Conservation (phyloP, 1,139 yeast species). For the Nakaseomyces kungkrabaensis region DNA sequence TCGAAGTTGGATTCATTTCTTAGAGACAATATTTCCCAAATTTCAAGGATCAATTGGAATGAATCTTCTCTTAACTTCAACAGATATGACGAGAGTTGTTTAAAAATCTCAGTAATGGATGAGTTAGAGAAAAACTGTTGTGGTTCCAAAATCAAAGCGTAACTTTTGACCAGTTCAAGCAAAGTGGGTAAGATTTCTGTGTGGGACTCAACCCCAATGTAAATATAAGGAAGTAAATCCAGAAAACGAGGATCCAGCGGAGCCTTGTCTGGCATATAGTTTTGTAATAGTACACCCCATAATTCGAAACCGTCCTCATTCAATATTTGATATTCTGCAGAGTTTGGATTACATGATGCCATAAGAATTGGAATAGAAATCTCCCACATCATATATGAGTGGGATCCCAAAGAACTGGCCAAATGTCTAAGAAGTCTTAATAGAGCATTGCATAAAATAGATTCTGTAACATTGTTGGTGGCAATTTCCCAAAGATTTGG, state of each 20-base stretch:
- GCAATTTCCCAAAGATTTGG: slow-evolving; percentile 69
- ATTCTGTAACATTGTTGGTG: slow-evolving; percentile 43
- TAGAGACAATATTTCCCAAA: slow-evolving; percentile 44
- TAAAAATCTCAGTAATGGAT: slow-evolving; percentile 37
- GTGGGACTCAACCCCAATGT: slow-evolving; percentile 42
- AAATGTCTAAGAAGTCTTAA: slow-evolving; percentile 61
- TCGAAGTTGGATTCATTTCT: slow-evolving; percentile 21
- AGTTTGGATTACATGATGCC: slow-evolving; percentile 51
- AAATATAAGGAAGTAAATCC: slow-evolving; percentile 29
- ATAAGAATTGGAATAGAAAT: slow-evolving; percentile 59
- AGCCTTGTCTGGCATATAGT: slow-evolving; percentile 28
- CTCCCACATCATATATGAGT: slow-evolving; percentile 50
- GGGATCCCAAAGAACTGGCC: slow-evolving; percentile 51
- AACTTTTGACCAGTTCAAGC: slow-evolving; percentile 61
- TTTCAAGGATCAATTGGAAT: slow-evolving; percentile 44
- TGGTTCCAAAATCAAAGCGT: slow-evolving; percentile 47
- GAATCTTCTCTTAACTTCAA: slow-evolving; percentile 64
- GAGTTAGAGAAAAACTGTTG: slow-evolving; percentile 34
- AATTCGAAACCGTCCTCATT: slow-evolving; percentile 84
- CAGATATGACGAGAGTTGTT: slow-evolving; percentile 46
- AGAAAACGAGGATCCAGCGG: slow-evolving; percentile 19
- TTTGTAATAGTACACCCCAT: slow-evolving; percentile 66
- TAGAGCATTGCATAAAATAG: slow-evolving; percentile 60
- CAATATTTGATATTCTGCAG: slow-evolving; percentile 52
- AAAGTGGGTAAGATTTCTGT: slow-evolving; percentile 71